Conservation (phyloP, 495 filamentous ascomycete species). For the Penicillium desertorum region DNA sequence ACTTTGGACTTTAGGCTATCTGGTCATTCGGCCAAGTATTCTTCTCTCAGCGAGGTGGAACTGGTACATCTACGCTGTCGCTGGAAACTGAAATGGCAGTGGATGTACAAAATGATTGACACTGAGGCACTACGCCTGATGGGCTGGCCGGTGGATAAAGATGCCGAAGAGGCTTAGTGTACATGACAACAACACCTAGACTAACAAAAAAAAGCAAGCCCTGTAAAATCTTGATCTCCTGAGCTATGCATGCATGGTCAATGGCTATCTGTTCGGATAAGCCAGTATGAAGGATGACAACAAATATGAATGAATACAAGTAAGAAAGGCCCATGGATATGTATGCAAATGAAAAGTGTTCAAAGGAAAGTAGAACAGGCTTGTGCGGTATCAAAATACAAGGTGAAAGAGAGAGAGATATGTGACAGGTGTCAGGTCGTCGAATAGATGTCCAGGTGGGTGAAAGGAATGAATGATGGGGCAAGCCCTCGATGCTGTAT, state of each 20-base stretch:
- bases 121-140: constrained; percentile 36
- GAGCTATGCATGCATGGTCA: constrained; percentile 27
- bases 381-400: constrained; percentile 24
- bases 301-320: constrained; percentile 25
- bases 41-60: constrained; percentile 12
- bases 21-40: neutral
- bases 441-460: neutral
- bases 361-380: constrained; percentile 17
- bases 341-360: constrained; percentile 15
- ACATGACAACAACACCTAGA: constrained; percentile 26
- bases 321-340: constrained; percentile 23
- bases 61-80: constrained; percentile 13
- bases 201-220: constrained; percentile 24
- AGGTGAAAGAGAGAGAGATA: constrained; percentile 14
- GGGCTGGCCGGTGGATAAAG: constrained; percentile 27
- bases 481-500: constrained; percentile 4
- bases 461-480: constrained; percentile 1
- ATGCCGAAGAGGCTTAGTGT: constrained; percentile 27
- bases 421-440: constrained; percentile 10
- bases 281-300: constrained; percentile 22
- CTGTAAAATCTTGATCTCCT: constrained; percentile 25
- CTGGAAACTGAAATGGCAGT: constrained; percentile 40
- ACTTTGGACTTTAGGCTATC: constrained; percentile 29
- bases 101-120: constrained; percentile 49
- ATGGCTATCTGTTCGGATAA: constrained; percentile 20